phyloP scores from a whole-genome alignment of 352 stramenopile genomes.

The Pythium rhizo-oryzae region DNA sequence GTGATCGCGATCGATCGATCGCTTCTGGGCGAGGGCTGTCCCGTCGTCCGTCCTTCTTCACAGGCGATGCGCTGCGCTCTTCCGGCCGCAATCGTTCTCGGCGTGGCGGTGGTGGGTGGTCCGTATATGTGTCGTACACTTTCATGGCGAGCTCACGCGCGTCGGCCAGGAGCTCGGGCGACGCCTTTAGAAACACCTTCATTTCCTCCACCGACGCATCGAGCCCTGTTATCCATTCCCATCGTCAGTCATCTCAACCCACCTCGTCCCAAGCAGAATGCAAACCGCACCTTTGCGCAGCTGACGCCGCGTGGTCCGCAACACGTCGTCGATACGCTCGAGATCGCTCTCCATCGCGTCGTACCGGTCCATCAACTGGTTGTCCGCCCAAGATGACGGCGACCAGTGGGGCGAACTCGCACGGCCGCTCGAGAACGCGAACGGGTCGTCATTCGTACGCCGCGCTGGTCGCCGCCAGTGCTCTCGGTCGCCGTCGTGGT shows the following conservation, averaged over 20 bases:
- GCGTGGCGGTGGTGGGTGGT: too few relatives aligned
- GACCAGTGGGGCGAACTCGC: too few relatives aligned
- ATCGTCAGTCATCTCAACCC: not conserved
- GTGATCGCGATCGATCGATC: too few relatives aligned
- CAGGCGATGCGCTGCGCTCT: not conserved
- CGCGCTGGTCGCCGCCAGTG: not conserved
- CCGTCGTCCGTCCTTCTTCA: not conserved
- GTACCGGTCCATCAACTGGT: conserved; percentile 35
- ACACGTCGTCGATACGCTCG: conserved; percentile 57
- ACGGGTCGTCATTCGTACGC: not conserved
- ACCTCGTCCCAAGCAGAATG: not conserved
- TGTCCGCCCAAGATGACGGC: conserved; percentile 7
- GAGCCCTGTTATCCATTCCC: conserved; percentile 27
- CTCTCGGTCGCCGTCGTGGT: not conserved
- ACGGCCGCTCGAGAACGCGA: not conserved
- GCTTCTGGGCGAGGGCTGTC: not conserved
- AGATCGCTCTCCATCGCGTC: conserved; percentile 60
- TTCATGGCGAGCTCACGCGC: conserved; percentile 62
- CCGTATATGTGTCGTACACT: conserved; percentile 24
- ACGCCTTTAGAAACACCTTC: conserved; percentile 41
- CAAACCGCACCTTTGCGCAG: conserved; percentile 44
- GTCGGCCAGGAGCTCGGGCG: conserved; percentile 38
- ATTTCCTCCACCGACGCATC: conserved; percentile 46
- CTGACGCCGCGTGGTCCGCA: conserved; percentile 41
- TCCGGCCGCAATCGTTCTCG: not conserved